Evolutionary conservation across 306 rosid species (phyloP).

Genomic region (Gleditsia sinensis): DNA sequence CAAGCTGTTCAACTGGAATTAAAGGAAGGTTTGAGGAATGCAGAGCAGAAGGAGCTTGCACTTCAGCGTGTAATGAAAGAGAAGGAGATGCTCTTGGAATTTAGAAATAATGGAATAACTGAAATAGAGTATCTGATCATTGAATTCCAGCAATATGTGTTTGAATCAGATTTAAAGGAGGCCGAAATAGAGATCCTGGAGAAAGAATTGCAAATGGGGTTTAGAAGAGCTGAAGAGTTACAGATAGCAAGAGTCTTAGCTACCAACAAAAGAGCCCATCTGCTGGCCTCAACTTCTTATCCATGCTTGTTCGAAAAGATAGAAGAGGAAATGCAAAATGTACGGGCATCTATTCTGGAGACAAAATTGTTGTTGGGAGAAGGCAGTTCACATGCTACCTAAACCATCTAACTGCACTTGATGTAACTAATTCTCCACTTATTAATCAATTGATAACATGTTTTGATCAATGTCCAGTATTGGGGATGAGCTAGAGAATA

Average conservation of each 20-base stretch:
- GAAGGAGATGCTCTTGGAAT: constrained; percentile 49
- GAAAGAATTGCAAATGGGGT: constrained; percentile 61
- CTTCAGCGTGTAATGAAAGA: constrained; percentile 46
- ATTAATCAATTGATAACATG: constrained; percentile 17
- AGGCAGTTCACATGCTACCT: constrained; percentile 48
- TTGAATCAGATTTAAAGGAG: constrained; percentile 49
- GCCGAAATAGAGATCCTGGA: constrained; percentile 54
- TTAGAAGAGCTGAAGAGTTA: constrained; percentile 49
- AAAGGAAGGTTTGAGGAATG: constrained; percentile 36
- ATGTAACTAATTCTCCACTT: constrained; percentile 19
- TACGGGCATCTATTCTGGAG: constrained; percentile 56
- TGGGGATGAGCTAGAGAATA: background rate
- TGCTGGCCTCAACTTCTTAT: constrained; percentile 44
- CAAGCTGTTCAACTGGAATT: constrained; percentile 39
- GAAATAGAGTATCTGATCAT: constrained; percentile 43
- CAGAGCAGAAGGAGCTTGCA: constrained; percentile 38
- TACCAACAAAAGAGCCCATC: constrained; percentile 42
- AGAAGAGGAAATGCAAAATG: constrained; percentile 54
- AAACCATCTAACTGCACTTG: constrained; percentile 16
- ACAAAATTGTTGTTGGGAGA: constrained; percentile 60
- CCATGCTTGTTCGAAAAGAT: constrained; percentile 54
- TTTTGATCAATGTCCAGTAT: constrained; percentile 10
- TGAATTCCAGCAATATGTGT: constrained; percentile 45
- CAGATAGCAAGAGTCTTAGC: constrained; percentile 47
- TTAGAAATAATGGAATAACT: constrained; percentile 38